Conservation (phyloP, 2,329 filamentous ascomycete genomes). For the Ceratocystis harringtonii region DNA sequence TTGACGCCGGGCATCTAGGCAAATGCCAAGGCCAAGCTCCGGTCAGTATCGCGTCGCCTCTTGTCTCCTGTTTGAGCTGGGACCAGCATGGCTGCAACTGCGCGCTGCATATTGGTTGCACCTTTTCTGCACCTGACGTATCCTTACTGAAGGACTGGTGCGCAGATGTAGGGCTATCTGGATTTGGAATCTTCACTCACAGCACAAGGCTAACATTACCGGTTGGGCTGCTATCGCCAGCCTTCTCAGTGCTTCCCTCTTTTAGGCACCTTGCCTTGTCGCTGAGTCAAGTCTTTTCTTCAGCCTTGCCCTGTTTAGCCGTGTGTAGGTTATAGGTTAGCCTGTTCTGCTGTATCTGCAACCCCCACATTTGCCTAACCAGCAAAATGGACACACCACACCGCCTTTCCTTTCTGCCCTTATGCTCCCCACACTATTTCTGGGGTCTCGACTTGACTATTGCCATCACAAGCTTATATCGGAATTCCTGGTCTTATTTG, state of each 20-base stretch:
- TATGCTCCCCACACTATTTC: neutral
- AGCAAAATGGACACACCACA: neutral
- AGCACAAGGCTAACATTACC: neutral
- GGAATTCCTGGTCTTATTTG: neutral
- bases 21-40: too few relatives aligned
- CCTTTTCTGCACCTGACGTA: neutral
- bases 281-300: neutral
- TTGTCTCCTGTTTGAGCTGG: too few relatives aligned
- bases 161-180: neutral
- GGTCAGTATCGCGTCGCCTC: too few relatives aligned
- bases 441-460: neutral
- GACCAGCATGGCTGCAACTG: neutral
- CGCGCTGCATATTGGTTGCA: neutral
- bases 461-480: too few relatives aligned
- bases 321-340: neutral
- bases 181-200: neutral
- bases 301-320: neutral
- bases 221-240: neutral
- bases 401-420: slow-evolving; percentile 2
- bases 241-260: neutral
- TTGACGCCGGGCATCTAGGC: too few relatives aligned
- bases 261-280: neutral
- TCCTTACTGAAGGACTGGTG: neutral
- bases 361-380: neutral
- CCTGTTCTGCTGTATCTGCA: neutral